These are phyloP conservation scores for Umbellularia californica DNA, from an alignment of 164 flowering plant species.

Conservation along the genomic window DNA sequence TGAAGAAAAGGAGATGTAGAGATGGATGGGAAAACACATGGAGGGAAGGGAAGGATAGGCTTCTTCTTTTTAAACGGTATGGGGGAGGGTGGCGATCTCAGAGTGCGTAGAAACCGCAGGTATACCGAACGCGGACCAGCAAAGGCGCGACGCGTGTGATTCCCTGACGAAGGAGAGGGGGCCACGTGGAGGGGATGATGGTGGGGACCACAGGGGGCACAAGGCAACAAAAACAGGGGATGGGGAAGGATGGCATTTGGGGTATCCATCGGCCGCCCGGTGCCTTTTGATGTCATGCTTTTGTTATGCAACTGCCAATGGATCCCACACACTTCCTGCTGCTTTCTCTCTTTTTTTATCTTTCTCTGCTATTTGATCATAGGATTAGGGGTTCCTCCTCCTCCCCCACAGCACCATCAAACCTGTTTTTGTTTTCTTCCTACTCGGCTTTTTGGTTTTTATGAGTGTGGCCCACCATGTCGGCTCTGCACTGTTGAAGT, in stretches of 20 bases:
- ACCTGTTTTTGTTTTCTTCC: no score
- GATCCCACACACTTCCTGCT: no score
- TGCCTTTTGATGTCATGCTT: slow-evolving; percentile 46
- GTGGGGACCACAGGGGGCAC: slow-evolving; percentile 33
- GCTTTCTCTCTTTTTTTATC: no score
- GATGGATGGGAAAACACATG: background rate
- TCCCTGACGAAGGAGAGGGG: background rate
- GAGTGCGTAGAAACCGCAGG: background rate
- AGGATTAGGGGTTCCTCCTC: no score
- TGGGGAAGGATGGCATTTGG: slow-evolving; percentile 9
- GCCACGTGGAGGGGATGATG: slow-evolving; percentile 27
- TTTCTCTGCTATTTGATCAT: no score
- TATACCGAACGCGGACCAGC: slow-evolving; percentile 14
- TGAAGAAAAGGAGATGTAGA: background rate
- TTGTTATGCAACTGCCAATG: slow-evolving; percentile 21
- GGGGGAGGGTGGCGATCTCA: no score
- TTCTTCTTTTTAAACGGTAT: no score
- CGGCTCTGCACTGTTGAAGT: no score
- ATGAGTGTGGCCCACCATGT: no score
- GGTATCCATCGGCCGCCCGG: background rate
- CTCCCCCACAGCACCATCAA: no score
- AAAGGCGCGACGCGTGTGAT: slow-evolving; percentile 30
- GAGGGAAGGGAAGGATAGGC: no score
- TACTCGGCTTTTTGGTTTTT: no score
- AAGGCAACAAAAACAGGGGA: slow-evolving; percentile 24